Base-by-base conservation (phyloP, 495 filamentous ascomycete genomes). In the Neurospora cerealis region DNA sequence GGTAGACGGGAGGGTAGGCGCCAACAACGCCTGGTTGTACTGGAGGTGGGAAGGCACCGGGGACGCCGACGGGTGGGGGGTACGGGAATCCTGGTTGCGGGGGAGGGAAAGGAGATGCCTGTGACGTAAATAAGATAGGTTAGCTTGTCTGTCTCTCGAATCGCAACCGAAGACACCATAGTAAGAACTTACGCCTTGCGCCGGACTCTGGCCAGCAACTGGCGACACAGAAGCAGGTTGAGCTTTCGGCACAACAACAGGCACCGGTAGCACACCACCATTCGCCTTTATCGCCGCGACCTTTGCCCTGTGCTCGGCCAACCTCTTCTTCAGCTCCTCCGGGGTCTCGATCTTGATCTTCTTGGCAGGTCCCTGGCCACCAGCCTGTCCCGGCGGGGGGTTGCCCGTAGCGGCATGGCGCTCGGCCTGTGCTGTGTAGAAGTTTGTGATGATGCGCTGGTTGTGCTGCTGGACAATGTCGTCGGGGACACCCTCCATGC, bases 401-500 rank as follows among this genome's bases (percentile, higher is more conserved):
- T 98, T 98, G 6, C 96, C 96, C 3, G 94, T 97, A 7, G 88
- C 87, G 42, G 90, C 90, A 70, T 92, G 90, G 54, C 93, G 89
- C 80, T 97, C 93, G 28, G 91, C 90, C 82, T 97, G 93, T 11
- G 91, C 92, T 75, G 92, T 89, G 80, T 95, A 93, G 82, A 91
- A 97, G 80, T 93, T 91, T 42, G 89, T 86, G 71, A 92, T 88
- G 75, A 98, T 93, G 72, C 92, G 90, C 83, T 96, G 91, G 74
- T 93, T 91, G 83, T 98, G 96, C 71, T 90, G 87, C 73, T 91
- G 85, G 32, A 92, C 84, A 73, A 97, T 87, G 46, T 97, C 93
- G 42, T 93, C 93, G 11, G 96, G 96, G 24, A 99, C 92, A 76
- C 96, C 96, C 78, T 98, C 95, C 92, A 97, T 97, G 77, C 95